These are phyloP conservation scores for Nicotiana sylvestris DNA, from an alignment of 257 asterid species.

Conservation along the genomic window DNA sequence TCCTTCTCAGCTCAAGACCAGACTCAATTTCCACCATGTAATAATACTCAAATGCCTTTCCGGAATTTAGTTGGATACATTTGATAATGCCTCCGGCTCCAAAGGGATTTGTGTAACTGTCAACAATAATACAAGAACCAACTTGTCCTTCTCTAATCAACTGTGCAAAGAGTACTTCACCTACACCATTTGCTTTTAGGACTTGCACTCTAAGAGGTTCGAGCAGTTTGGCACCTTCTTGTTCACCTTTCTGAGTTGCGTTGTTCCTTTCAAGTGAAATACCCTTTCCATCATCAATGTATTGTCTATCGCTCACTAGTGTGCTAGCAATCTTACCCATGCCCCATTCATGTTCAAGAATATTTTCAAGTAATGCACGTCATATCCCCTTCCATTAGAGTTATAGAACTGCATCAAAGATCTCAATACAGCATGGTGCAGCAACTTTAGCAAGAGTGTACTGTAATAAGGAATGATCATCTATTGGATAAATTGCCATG, in stretches of 20 bases:
- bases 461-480: too few species aligned
- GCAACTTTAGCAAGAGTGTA: too few species aligned
- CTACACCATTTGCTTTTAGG: slow-evolving; percentile 74
- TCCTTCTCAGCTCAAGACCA: slow-evolving; percentile 69
- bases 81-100: slow-evolving; percentile 79
- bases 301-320: too few species aligned
- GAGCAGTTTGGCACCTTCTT: slow-evolving; percentile 78
- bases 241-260: slow-evolving; percentile 50
- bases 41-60: slow-evolving; percentile 21
- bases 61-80: slow-evolving; percentile 39
- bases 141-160: slow-evolving; percentile 70
- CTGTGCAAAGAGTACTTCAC: slow-evolving; percentile 88
- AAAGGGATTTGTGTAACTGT: slow-evolving; percentile 76
- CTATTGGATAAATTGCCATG: too few species aligned
- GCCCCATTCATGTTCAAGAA: too few species aligned
- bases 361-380: too few species aligned
- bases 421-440: too few species aligned
- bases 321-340: too few species aligned
- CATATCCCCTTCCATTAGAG: too few species aligned
- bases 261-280: slow-evolving; percentile 42
- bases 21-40: slow-evolving; percentile 64
- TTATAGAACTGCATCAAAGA: too few species aligned
- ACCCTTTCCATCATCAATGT: too few species aligned
- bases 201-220: slow-evolving; percentile 86
- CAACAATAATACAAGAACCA: slow-evolving; percentile 87